phyloP scores from a whole-genome alignment of 225 moss, liverwort and hornwort genomes.

The Sphagnum contortum region DNA sequence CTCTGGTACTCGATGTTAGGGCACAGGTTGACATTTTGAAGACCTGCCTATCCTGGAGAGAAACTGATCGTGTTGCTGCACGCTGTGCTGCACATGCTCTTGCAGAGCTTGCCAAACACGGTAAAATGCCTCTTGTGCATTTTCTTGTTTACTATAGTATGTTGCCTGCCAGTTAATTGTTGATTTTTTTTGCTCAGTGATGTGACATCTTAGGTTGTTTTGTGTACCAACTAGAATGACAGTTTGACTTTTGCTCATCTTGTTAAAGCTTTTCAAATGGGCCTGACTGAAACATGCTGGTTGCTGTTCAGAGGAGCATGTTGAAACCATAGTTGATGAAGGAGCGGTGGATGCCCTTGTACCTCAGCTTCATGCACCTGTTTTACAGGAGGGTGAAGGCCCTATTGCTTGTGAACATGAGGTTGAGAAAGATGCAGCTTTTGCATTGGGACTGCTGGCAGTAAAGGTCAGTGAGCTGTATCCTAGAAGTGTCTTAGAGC shows the following conservation, averaged over 20 bases:
- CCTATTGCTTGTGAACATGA: constrained; percentile 81
- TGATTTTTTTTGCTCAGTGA: too few species aligned
- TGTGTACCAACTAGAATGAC: too few species aligned
- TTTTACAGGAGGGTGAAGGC: constrained; percentile 57
- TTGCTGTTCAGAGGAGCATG: constrained; percentile 70
- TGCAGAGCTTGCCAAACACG: constrained; percentile 97
- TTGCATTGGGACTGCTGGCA: constrained; percentile 78
- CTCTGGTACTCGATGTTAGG: constrained; percentile 64
- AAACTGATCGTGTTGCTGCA: constrained; percentile 76
- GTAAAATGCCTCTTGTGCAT: constrained; percentile 21
- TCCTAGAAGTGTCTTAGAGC: too few species aligned
- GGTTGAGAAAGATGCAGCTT: constrained; percentile 97
- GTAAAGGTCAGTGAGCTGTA: constrained; percentile 32
- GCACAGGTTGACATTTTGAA: constrained; percentile 77
- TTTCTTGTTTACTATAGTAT: too few species aligned
- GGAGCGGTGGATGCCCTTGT: constrained; percentile 93
- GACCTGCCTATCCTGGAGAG: constrained; percentile 78
- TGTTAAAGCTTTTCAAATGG: too few species aligned
- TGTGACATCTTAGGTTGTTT: too few species aligned
- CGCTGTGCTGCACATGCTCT: constrained; percentile 86
- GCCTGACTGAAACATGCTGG: too few species aligned
- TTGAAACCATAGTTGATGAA: constrained; percentile 90
- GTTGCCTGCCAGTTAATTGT: too few species aligned
- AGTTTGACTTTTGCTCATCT: too few species aligned
- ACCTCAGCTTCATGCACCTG: constrained; percentile 78